Percentiles rank a stretch among this genome's conserved stretches.
phyloP scores from a whole-genome alignment of 2,329 filamentous ascomycete species.

The Trichoderma afroharzianum region DNA sequence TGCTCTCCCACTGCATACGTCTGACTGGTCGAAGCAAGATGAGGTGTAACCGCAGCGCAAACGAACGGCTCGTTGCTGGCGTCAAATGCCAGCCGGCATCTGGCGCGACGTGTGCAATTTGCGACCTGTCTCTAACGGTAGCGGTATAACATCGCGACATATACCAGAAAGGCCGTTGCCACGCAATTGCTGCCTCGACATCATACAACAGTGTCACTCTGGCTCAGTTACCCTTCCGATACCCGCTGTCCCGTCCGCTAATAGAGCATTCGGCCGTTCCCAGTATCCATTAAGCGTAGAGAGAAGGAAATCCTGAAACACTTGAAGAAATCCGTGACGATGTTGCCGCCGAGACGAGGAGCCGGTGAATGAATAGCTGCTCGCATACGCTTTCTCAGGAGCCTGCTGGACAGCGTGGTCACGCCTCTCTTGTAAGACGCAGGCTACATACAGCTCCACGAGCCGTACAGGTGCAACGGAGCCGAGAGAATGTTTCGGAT shows the following conservation, averaged over 20 bases:
- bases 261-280: neutral
- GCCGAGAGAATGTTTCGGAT: slow-evolving; percentile 31
- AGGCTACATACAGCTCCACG: slow-evolving; percentile 25
- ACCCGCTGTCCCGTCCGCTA: neutral
- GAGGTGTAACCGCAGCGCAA: neutral
- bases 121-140: slow-evolving; percentile 11
- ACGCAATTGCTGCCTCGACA: neutral
- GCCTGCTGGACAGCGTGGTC: slow-evolving; percentile 21
- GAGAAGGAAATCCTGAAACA: neutral
- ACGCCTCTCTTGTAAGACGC: slow-evolving; percentile 16
- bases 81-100: slow-evolving; percentile 6
- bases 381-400: slow-evolving; percentile 21
- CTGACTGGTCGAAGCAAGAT: neutral
- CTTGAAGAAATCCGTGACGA: too few relatives aligned
- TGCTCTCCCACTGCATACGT: neutral
- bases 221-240: neutral
- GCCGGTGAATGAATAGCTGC: neutral
- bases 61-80: slow-evolving; percentile 9
- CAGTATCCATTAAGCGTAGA: neutral
- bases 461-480: slow-evolving; percentile 25
- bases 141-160: slow-evolving; percentile 15
- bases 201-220: neutral
- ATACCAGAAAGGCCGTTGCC: slow-evolving; percentile 4
- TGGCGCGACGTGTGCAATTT: neutral
- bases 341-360: neutral